phyloP scores from a whole-genome alignment of 768 basidiomycete species.

The Hemileccinum rubropunctum region DNA sequence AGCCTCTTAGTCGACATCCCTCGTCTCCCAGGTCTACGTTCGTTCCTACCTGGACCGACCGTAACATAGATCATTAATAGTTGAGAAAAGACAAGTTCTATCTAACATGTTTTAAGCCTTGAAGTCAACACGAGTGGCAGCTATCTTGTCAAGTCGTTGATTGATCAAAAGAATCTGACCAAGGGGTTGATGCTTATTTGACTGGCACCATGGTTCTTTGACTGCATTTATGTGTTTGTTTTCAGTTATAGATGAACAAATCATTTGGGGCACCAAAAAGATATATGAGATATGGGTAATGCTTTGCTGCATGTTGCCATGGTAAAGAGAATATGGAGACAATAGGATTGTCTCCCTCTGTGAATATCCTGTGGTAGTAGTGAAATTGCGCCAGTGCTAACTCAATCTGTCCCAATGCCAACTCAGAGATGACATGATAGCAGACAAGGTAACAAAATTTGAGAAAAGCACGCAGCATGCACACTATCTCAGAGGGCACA shows the following conservation, averaged over 20 bases:
- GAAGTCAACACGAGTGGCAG: neutral
- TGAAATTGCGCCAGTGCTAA: slow-evolving; percentile 21
- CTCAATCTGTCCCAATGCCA: slow-evolving; percentile 17
- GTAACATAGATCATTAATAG: neutral
- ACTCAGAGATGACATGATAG: slow-evolving; percentile 14
- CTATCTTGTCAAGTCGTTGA: neutral
- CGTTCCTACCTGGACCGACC: too few species aligned
- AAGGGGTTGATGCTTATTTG: neutral
- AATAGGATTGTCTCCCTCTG: slow-evolving; percentile 2
- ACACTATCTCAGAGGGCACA: slow-evolving; percentile 16
- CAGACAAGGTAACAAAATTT: slow-evolving; percentile 34
- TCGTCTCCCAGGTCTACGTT: too few species aligned
- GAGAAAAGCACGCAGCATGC: slow-evolving; percentile 17
- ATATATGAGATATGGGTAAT: slow-evolving; percentile 18
- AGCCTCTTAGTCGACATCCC: too few species aligned
- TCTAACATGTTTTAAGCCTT: neutral
- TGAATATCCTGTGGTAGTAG: slow-evolving; percentile 16
- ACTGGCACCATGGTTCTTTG: neutral
- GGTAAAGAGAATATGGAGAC: slow-evolving; percentile 26
- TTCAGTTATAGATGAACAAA: neutral
- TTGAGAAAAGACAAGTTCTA: neutral
- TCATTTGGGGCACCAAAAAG: neutral
- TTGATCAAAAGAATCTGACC: neutral
- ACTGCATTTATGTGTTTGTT: neutral
- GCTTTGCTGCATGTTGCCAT: slow-evolving; percentile 30